Evolutionary conservation across 768 basidiomycete genomes (phyloP), one percentile per base, ranked within the genome.

Genomic region (Serendipita indica): DNA sequence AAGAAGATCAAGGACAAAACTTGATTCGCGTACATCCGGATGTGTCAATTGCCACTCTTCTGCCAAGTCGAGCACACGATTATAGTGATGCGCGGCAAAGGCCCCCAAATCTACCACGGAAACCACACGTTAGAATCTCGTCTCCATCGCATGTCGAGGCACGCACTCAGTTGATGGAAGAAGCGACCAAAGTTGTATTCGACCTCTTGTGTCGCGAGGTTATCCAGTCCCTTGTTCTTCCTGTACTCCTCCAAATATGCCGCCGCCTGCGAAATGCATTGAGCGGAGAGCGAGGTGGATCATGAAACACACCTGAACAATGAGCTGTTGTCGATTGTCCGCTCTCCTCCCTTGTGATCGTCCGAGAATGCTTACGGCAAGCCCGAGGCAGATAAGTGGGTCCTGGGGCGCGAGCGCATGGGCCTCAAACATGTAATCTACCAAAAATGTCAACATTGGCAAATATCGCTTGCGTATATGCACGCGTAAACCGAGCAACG

Each of bases 131-230:
- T 61, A 58, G 49, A 60, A 32, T 45, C 16, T 33, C 18, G 18
- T 37, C 22, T 5, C 12, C 37, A 46, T 2, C 27, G 32, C 2
- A 45, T 6, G 7, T 25, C 12, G 45, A 7, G 33, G 0, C 12
- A 64, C 77, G 58, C 61, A 90, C 91, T 88, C n/a, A 96, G 74
- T 60, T 92, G 87, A 66, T 98, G 94, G 67, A 96, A 98, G 1
- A 82, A 80, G 45, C 94, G 76, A 0, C 85, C 94, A 66, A 93
- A 88, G 69, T 99, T 99, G 68, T 79, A 97, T 60, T 99, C 89
- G 2, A 94, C 83, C 69, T 98, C 93, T 28, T 81, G 77, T 22
- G 63, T 63, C 2, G 72, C 74, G 2, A 73, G 68, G 2, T 69
- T 68, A 49, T 72, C 72, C 1, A 63, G 69, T 39, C 72, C 73